A percentile compares a stretch with the other conserved stretches of the same genome.
Evolutionary conservation across 345 rosid genomes (phyloP).

Genomic region (Rhizophora mangle): DNA sequence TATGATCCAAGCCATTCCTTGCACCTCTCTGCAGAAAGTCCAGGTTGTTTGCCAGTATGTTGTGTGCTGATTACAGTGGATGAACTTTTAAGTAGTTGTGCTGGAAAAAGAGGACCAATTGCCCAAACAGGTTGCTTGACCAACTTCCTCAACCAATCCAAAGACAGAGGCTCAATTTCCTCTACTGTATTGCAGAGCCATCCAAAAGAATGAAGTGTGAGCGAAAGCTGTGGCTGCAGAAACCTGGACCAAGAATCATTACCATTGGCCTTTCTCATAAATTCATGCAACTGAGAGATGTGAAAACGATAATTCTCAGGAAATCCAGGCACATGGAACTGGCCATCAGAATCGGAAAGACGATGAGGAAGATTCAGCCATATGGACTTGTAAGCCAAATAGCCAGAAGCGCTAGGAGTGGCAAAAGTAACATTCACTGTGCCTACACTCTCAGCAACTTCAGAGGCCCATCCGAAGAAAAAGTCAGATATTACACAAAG

Average conservation of each 20-base stretch:
- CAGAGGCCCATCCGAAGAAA: constrained; percentile 43
- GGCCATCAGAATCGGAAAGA: constrained; percentile 14
- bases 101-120: constrained; percentile 46
- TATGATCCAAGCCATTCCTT: constrained; percentile 38
- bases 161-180: constrained; percentile 36
- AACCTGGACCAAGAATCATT: constrained; percentile 43
- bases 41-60: constrained; percentile 26
- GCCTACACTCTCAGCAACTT: constrained; percentile 31
- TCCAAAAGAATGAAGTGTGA: constrained; percentile 29
- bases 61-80: constrained; percentile 3
- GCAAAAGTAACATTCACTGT: constrained; percentile 24
- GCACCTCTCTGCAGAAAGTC: constrained; percentile 33
- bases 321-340: constrained; percentile 44
- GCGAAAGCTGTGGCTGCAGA: constrained; percentile 31
- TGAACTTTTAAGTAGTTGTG: constrained; percentile 11
- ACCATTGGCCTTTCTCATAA: constrained; percentile 35
- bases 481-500: constrained; percentile 41
- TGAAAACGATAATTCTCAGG: constrained; percentile 41
- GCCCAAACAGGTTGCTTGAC: constrained; percentile 39
- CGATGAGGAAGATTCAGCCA: constrained; percentile 53
- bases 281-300: constrained; percentile 31
- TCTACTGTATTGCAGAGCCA: constrained; percentile 42
- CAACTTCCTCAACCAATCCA: constrained; percentile 30
- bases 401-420: constrained; percentile 44
- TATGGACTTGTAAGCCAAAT: constrained; percentile 33